Evolutionary conservation across 352 stramenopile genomes (phyloP).

Genomic region (Phytophthora boehmeriae): DNA sequence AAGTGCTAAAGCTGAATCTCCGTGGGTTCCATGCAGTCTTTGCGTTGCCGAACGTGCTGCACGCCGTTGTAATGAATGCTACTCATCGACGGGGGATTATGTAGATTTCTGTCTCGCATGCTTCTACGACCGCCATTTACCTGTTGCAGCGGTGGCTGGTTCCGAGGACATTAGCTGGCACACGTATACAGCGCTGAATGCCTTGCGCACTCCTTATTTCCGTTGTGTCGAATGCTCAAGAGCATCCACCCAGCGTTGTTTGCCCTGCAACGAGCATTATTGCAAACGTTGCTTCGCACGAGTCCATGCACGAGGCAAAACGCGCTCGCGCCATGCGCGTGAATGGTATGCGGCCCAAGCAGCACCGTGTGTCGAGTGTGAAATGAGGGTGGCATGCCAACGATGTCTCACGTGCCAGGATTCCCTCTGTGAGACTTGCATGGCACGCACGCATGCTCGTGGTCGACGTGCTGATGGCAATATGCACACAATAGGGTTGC

Average conservation of each 20-base stretch:
- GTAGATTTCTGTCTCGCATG: constrained; percentile 78
- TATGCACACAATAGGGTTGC: constrained; percentile 48
- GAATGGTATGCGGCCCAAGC: constrained; percentile 68
- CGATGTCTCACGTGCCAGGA: constrained; percentile 72
- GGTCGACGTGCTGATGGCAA: constrained; percentile 39
- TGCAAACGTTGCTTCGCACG: constrained; percentile 79
- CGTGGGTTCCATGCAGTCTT: constrained; percentile 51
- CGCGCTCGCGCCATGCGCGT: constrained; percentile 50
- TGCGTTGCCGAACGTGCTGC: constrained; percentile 65
- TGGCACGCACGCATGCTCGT: constrained; percentile 59
- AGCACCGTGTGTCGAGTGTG: constrained; percentile 74
- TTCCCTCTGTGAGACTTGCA: constrained; percentile 69
- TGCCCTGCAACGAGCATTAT: constrained; percentile 82
- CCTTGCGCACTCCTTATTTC: constrained; percentile 41
- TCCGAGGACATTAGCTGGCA: constrained; percentile 51
- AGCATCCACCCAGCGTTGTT: constrained; percentile 60
- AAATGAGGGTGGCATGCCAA: constrained; percentile 65
- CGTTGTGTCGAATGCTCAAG: constrained; percentile 80
- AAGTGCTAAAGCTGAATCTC: constrained; percentile 1
- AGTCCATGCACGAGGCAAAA: constrained; percentile 68
- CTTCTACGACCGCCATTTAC: constrained; percentile 66
- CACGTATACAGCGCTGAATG: constrained; percentile 60
- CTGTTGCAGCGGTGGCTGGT: constrained; percentile 24
- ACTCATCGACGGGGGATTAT: constrained; percentile 59
- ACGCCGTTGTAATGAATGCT: constrained; percentile 76